These are phyloP conservation scores for Canavalia ensiformis DNA, from an alignment of 306 rosid species.

Conservation along the genomic window DNA sequence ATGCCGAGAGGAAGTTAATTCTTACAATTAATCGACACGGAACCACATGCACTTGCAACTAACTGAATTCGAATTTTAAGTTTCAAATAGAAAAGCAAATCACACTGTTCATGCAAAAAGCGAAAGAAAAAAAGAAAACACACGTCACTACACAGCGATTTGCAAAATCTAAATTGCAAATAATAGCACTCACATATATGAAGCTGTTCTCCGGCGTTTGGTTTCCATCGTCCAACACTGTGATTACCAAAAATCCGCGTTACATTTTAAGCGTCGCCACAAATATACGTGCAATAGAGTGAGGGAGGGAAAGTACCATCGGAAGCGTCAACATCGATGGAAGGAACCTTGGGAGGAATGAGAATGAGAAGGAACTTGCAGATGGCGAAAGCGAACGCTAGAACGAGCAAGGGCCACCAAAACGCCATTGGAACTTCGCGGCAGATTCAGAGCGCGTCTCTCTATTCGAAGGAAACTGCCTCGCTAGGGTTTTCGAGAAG, in stretches of 20 bases:
- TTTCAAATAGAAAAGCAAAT: constrained; percentile 15
- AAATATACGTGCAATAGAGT: neutral
- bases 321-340: constrained; percentile 87
- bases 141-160: neutral
- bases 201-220: constrained; percentile 82
- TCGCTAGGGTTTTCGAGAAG: constrained; percentile 50
- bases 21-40: neutral
- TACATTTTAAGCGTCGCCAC: constrained; percentile 31
- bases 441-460: constrained; percentile 40
- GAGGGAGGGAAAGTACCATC: constrained; percentile 66
- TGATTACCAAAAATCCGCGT: constrained; percentile 45
- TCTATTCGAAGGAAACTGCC: constrained; percentile 5
- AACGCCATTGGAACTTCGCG: constrained; percentile 63
- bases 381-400: constrained; percentile 81
- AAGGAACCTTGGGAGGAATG: constrained; percentile 93
- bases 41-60: constrained; percentile 12
- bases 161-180: constrained; percentile 11
- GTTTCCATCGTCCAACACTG: constrained; percentile 89
- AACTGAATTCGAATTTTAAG: constrained; percentile 4
- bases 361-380: constrained; percentile 85
- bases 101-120: constrained; percentile 36
- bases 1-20: constrained; percentile 10
- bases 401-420: constrained; percentile 89
- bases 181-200: constrained; percentile 76
- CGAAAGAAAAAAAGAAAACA: constrained; percentile 18